Conservation (phyloP, 2,329 filamentous ascomycete genomes). For the Aspergillus melleus region DNA sequence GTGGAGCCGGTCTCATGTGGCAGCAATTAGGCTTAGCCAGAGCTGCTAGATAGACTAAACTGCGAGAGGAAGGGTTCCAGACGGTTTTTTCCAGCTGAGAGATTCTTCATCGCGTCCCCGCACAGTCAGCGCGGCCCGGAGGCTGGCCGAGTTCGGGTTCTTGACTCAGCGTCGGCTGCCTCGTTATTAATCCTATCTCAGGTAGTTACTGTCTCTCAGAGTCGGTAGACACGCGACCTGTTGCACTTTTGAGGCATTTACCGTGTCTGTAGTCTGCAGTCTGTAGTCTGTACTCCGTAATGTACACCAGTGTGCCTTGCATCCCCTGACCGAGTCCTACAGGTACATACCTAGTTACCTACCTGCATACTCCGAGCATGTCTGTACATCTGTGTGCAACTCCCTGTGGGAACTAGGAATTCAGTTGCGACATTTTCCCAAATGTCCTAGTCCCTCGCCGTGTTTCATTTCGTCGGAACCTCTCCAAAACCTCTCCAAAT, state of each 20-base stretch:
- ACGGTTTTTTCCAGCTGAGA: slow-evolving; percentile 6
- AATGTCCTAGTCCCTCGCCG: no score
- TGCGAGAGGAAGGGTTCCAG: slow-evolving; percentile 26
- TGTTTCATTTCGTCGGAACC: background rate
- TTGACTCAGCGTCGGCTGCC: slow-evolving; percentile 10
- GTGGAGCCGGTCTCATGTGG: slow-evolving; percentile 17
- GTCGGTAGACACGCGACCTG: background rate
- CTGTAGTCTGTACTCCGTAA: no score
- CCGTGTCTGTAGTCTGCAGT: no score
- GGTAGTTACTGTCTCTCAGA: no score
- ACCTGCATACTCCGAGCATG: no score
- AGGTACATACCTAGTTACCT: no score
- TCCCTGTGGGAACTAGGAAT: no score
- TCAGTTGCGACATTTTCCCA: no score
- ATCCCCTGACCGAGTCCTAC: no score
- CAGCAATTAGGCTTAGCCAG: slow-evolving; percentile 13
- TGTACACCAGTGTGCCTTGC: no score
- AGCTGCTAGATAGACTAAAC: slow-evolving; percentile 17
- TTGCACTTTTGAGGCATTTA: no score
- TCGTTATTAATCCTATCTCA: background rate
- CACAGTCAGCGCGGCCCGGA: slow-evolving; percentile 16
- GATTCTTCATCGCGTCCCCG: slow-evolving; percentile 14
- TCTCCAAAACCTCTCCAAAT: slow-evolving; percentile 9
- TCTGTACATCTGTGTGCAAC: no score
- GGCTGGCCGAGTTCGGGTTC: slow-evolving; percentile 14